Conservation (phyloP, 352 stramenopile genomes). For the Pythium brassicae region DNA sequence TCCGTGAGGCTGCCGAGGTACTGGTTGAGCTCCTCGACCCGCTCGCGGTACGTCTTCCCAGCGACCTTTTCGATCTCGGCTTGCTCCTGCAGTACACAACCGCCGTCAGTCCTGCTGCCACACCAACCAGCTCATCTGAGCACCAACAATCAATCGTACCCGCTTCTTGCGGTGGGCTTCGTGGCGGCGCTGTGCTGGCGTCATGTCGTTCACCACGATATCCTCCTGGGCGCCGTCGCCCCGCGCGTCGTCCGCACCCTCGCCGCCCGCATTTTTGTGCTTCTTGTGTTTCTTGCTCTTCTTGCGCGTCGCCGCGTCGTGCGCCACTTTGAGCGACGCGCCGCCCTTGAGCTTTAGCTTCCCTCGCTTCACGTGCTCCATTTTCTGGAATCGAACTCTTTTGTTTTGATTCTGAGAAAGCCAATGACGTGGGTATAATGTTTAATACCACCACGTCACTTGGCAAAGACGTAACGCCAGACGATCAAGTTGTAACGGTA, state of each 20-base stretch:
- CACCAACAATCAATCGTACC: slow-evolving; percentile 31
- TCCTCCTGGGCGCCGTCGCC: slow-evolving; percentile 17
- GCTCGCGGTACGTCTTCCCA: slow-evolving; percentile 87
- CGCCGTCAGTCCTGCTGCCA: slow-evolving; percentile 4
- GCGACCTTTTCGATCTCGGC: slow-evolving; percentile 84
- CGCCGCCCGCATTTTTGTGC: slow-evolving; percentile 23
- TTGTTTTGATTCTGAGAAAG: too few relatives aligned
- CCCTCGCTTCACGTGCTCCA: slow-evolving; percentile 79
- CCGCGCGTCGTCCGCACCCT: slow-evolving; percentile 1
- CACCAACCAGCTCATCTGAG: not conserved
- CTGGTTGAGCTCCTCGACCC: slow-evolving; percentile 97
- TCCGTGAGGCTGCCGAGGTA: slow-evolving; percentile 95
- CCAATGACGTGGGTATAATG: too few relatives aligned
- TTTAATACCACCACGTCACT: too few relatives aligned
- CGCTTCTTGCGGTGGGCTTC: slow-evolving; percentile 77
- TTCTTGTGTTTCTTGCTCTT: slow-evolving; percentile 58
- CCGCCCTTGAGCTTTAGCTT: slow-evolving; percentile 81
- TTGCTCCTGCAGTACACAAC: slow-evolving; percentile 48
- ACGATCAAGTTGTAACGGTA: not conserved
- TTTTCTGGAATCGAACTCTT: slow-evolving; percentile 6
- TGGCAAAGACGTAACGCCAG: too few relatives aligned
- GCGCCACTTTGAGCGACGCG: slow-evolving; percentile 56
- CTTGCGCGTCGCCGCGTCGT: slow-evolving; percentile 26
- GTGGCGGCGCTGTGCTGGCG: slow-evolving; percentile 71
- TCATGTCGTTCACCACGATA: slow-evolving; percentile 48